These are phyloP conservation scores for Salmacisia buchloeana DNA, from an alignment of 1,284 basidiomycete genomes.

Conservation along the genomic window DNA sequence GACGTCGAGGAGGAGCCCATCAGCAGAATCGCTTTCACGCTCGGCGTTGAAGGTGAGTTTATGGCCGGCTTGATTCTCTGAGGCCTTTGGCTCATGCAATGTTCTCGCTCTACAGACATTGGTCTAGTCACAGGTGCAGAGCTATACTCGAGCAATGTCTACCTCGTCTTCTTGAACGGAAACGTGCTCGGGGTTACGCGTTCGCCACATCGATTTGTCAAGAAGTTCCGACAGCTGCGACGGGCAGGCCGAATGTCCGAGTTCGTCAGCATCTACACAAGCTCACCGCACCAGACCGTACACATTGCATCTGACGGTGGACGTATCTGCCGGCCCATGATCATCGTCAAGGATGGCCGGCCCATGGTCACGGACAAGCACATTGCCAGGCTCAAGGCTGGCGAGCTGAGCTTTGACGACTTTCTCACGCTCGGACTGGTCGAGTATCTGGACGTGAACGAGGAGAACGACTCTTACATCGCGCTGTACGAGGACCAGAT, in stretches of 20 bases:
- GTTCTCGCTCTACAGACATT: conserved; percentile 70
- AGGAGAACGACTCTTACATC: conserved; percentile 97
- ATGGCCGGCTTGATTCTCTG: conserved; percentile 19
- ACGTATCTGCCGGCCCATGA: conserved; percentile 94
- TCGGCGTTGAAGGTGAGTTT: conserved; percentile 81
- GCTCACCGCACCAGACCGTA: conserved; percentile 88
- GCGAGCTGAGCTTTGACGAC: conserved; percentile 80
- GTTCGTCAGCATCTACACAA: conserved; percentile 95
- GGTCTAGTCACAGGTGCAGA: conserved; percentile 86
- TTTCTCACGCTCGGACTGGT: conserved; percentile 93
- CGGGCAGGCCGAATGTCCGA: conserved; percentile 87
- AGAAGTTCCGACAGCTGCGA: conserved; percentile 83
- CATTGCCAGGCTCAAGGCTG: conserved; percentile 73
- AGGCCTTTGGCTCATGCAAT: background rate
- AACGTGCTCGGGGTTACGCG: conserved; percentile 89
- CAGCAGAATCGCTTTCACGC: conserved; percentile 79
- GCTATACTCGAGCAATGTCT: conserved; percentile 83
- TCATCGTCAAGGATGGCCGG: conserved; percentile 82
- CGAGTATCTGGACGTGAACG: conserved; percentile 98
- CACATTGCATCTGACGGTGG: conserved; percentile 97
- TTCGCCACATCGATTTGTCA: conserved; percentile 77
- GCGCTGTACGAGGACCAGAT: conserved; percentile 90
- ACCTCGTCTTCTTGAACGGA: conserved; percentile 95
- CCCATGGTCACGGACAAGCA: conserved; percentile 77
- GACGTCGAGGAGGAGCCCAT: conserved; percentile 96